phyloP scores from a whole-genome alignment of 257 asterid species.

The Jaltomata sinuosa region DNA sequence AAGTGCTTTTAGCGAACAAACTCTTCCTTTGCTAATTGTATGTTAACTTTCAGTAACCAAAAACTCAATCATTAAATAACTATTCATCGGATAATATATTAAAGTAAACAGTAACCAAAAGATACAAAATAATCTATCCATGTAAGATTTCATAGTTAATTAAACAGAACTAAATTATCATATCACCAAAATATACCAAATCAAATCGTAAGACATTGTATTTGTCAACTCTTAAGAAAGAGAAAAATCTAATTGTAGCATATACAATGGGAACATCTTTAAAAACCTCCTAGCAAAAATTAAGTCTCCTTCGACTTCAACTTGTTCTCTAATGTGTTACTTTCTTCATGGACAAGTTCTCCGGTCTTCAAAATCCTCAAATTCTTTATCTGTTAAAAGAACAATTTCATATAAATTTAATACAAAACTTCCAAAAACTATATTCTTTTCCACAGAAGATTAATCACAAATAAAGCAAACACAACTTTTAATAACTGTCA shows the following conservation, averaged over 20 bases:
- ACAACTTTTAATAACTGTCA: background rate
- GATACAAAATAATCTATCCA: background rate
- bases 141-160: background rate
- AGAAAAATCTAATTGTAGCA: background rate
- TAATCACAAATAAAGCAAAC: background rate
- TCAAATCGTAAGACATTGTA: background rate
- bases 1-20: background rate
- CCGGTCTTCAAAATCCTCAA: background rate
- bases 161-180: background rate
- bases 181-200: background rate
- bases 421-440: background rate
- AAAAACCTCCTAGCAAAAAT: background rate
- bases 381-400: background rate
- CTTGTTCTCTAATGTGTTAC: background rate
- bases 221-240: background rate
- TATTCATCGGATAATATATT: background rate
- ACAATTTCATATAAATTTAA: background rate
- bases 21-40: background rate
- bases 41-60: background rate
- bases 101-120: background rate
- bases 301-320: background rate
- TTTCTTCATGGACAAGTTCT: background rate
- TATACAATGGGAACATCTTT: background rate
- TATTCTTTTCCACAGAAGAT: background rate
- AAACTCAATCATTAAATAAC: background rate